A percentile compares a stretch with the other conserved stretches of the same genome.
phyloP scores from a whole-genome alignment of 805 yeast species.

The Alloascoidea hylecoeti region DNA sequence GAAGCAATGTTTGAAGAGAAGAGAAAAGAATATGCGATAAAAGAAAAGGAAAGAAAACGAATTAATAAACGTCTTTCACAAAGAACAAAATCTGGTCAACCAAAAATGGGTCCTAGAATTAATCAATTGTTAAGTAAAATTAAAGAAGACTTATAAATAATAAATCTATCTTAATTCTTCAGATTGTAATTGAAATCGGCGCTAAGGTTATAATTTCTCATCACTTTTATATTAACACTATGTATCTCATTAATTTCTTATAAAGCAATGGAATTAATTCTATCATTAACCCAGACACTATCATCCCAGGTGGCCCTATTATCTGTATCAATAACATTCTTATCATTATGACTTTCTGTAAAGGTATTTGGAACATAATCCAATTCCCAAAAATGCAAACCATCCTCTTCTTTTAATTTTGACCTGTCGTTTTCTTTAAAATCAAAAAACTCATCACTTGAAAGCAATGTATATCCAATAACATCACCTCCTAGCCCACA shows the following conservation, averaged over 20 bases:
- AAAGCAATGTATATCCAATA: not conserved
- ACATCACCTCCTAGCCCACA: not conserved
- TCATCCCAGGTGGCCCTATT: not conserved
- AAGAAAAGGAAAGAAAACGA: conserved; percentile 25
- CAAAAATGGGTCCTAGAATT: conserved; percentile 82
- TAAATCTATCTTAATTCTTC: too few species aligned
- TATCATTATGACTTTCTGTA: not conserved
- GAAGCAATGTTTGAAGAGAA: conserved; percentile 26
- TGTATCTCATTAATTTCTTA: too few species aligned
- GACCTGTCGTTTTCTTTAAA: not conserved
- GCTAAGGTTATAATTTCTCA: too few species aligned
- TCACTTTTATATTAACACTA: too few species aligned
- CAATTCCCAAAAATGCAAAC: not conserved
- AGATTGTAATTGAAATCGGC: too few species aligned
- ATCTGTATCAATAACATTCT: not conserved
- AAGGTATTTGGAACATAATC: not conserved
- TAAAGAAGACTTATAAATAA: too few species aligned
- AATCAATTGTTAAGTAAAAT: conserved; percentile 67
- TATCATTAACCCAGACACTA: not conserved
- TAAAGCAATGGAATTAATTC: not conserved
- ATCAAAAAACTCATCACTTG: not conserved
- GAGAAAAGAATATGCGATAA: conserved; percentile 24
- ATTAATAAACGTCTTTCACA: conserved; percentile 30
- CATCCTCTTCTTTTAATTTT: not conserved
- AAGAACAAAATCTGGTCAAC: conserved; percentile 71